Evolutionary conservation across 768 basidiomycete genomes (phyloP), one percentile per base, ranked within the genome.

Genomic region (Mycena belliarum): DNA sequence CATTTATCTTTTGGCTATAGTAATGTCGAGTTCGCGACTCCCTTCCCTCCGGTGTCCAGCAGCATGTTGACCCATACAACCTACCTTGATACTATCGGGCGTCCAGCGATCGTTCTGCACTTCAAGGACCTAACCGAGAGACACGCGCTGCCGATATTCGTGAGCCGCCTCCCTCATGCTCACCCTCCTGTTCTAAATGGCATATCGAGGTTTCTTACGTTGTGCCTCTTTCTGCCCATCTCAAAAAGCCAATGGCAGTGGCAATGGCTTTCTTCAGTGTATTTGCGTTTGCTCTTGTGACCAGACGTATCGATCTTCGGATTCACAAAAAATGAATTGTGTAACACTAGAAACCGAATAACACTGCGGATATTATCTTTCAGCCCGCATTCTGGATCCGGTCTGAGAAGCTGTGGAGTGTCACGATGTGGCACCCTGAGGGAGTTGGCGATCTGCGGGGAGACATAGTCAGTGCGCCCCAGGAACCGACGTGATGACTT

Each of bases 61-160:
- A 72, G 68, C 49, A 72, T 83, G 49, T 83, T 82, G n/a, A 89
- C 79, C 18, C 89, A 93, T 65, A 82, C 81, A 59, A 92, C 92
- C 6, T 98, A 96, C 74, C 85, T 99, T 26, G 97, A 99, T 71
- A 93, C 95, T 35, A 81, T 79, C 40, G 97, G 97, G 28, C 87
- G 95, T 25, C 95, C 95, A 10, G 80, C 81, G 7, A 74, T 98
- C 56, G 83, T 82, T 6, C 78, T 98, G 63, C 71, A 77, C 52
- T 96, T 94, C 75, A 75, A 82, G 51, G 74, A 88, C 55, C 76
- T 93, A 59, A 94, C 93, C 0, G 83, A 90, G 67, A 86, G 81
- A 63, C 95, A 98, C 69, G 81, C 82, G 15, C 86, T 86, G 56
- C 77, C 80, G 60, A 88, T 99, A 66, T 91, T 91, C 69, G 95